phyloP scores from a whole-genome alignment of 768 basidiomycete genomes.

The Trametes maxima region DNA sequence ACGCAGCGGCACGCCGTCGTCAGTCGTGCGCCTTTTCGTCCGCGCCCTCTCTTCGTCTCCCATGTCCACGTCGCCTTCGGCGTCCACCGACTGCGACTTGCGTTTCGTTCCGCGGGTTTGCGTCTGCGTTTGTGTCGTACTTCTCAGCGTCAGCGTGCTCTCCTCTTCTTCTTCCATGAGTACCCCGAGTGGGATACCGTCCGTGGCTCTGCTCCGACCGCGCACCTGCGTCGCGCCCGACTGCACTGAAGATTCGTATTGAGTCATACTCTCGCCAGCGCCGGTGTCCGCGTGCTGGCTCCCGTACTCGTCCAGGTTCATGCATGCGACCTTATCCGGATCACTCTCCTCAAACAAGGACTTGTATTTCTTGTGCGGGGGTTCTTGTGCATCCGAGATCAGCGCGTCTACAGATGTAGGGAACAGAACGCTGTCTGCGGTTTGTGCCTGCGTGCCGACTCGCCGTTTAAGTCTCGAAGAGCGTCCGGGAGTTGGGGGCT shows the following conservation, averaged over 20 bases:
- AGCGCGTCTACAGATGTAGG: constrained; percentile 26
- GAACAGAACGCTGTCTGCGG: constrained; percentile 27
- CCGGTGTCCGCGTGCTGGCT: constrained; percentile 14
- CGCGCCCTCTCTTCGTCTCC: constrained; percentile 29
- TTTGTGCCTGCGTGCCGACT: constrained; percentile 37
- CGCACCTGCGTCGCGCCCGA: not conserved
- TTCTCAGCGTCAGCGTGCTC: constrained; percentile 27
- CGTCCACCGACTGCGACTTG: constrained; percentile 37
- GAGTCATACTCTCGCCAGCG: constrained; percentile 29
- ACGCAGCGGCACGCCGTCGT: constrained; percentile 21
- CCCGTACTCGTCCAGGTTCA: constrained; percentile 20
- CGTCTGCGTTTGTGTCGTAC: constrained; percentile 10
- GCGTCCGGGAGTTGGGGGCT: constrained; percentile 16
- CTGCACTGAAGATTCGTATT: constrained; percentile 27
- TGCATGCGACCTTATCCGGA: constrained; percentile 44
- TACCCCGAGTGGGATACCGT: constrained; percentile 33
- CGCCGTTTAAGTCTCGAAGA: constrained; percentile 54
- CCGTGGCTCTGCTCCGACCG: constrained; percentile 5
- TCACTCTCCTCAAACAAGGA: constrained; percentile 69
- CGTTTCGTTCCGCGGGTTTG: constrained; percentile 41
- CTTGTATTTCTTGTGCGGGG: constrained; percentile 69
- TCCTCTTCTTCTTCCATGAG: constrained; percentile 63
- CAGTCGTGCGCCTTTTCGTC: constrained; percentile 48
- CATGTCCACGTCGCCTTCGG: constrained; percentile 43
- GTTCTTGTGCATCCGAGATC: constrained; percentile 45